phyloP scores from a whole-genome alignment of 805 yeast species.

The Wickerhamiella siamensis region DNA sequence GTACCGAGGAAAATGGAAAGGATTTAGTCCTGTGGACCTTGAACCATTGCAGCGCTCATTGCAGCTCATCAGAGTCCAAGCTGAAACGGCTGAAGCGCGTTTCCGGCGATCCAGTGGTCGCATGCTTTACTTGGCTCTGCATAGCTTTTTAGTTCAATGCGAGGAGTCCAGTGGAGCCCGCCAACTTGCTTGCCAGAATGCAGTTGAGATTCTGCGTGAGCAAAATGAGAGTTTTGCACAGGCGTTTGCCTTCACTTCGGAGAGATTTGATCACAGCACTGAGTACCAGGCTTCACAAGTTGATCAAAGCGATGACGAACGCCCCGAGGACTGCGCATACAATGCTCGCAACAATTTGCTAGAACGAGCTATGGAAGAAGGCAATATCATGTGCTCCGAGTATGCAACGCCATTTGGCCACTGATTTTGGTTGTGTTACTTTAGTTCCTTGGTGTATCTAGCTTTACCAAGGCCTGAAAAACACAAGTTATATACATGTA shows the following conservation, averaged over 20 bases:
- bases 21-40: constrained; percentile 7
- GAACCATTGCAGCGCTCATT: constrained; percentile 9
- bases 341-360: background rate
- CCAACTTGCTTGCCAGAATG: background rate
- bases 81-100: constrained; percentile 6
- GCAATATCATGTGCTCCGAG: background rate
- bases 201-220: background rate
- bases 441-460: no score
- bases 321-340: background rate
- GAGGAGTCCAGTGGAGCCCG: constrained; percentile 1
- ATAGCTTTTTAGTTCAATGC: constrained; percentile 1
- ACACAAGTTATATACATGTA: no score
- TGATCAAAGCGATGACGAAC: background rate
- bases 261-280: constrained; percentile 2
- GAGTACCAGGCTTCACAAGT: background rate
- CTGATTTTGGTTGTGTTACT: background rate
- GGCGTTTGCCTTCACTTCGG: background rate
- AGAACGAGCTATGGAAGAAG: background rate
- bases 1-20: constrained; percentile 14
- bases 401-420: background rate
- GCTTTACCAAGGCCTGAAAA: no score
- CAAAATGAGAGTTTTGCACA: background rate
- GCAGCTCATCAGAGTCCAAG: constrained; percentile 5
- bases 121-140: constrained; percentile 5
- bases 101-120: constrained; percentile 8